Percentiles rank a stretch among this genome's conserved stretches.
phyloP scores from a whole-genome alignment of 345 rosid species.

The Eucalyptus grandis region DNA sequence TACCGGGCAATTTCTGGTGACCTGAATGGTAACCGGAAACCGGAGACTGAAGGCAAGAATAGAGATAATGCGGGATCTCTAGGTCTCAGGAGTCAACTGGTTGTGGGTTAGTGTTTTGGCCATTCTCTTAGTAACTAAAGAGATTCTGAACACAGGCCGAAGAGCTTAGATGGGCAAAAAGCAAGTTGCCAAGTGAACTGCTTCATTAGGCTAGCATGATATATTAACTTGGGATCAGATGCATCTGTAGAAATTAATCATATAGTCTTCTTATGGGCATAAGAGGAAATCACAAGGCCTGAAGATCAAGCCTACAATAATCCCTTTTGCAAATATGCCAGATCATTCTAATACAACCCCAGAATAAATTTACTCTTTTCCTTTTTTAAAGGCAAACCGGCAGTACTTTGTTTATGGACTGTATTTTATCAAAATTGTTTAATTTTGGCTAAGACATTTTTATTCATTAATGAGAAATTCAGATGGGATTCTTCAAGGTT shows the following conservation, averaged over 20 bases:
- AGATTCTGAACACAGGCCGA: background rate
- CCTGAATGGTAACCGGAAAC: background rate
- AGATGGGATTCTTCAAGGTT: background rate
- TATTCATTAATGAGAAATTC: background rate
- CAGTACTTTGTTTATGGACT: background rate
- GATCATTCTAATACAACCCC: background rate
- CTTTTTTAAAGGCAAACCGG: background rate
- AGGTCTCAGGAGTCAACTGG: background rate
- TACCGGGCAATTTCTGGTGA: background rate
- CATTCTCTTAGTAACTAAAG: background rate
- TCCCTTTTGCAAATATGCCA: background rate
- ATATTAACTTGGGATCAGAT: background rate
- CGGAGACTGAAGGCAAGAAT: background rate
- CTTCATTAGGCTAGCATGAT: background rate
- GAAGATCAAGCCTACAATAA: background rate
- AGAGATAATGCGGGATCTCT: background rate
- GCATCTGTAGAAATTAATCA: background rate
- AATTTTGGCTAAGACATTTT: background rate
- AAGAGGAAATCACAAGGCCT: background rate
- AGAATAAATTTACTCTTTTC: background rate
- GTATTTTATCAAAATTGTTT: background rate
- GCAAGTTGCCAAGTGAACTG: background rate
- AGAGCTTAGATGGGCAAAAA: background rate
- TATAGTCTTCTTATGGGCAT: background rate
- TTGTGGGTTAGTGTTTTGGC: background rate